phyloP scores from a whole-genome alignment of 2,329 filamentous ascomycete genomes.

The Teratosphaeria gauchensis region DNA sequence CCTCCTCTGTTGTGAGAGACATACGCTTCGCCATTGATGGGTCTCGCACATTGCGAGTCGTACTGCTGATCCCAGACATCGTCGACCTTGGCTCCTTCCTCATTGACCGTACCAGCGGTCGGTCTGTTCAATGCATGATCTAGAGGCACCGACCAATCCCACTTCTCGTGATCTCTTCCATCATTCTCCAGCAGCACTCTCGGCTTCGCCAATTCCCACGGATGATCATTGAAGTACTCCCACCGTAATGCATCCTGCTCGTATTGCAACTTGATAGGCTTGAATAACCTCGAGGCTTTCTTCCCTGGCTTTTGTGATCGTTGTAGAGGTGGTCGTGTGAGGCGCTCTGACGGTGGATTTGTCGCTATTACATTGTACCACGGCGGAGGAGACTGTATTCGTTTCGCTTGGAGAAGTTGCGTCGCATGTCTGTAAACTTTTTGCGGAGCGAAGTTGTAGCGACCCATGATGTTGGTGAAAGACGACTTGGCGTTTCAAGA shows the following conservation, averaged over 20 bases:
- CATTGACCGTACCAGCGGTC: constrained; percentile 5
- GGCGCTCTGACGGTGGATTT: constrained; percentile 50
- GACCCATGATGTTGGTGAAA: constrained; percentile 34
- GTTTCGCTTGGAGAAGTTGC: constrained; percentile 38
- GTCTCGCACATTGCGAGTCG: constrained; percentile 63
- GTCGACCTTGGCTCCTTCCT: constrained; percentile 37
- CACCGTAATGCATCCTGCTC: constrained; percentile 72
- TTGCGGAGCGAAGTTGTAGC: constrained; percentile 42
- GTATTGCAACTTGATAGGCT: constrained; percentile 67
- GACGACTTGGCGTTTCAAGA: constrained; percentile 1
- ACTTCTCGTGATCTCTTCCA: constrained; percentile 66
- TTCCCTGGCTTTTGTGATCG: constrained; percentile 42
- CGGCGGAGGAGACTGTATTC: constrained; percentile 34
- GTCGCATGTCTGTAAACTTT: constrained; percentile 45
- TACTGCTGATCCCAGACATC: constrained; percentile 23
- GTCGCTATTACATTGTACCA: constrained; percentile 50
- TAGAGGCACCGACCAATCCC: constrained; percentile 60
- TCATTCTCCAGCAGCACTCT: constrained; percentile 75
- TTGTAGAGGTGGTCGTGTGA: constrained; percentile 46
- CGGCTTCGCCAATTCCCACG: constrained; percentile 91
- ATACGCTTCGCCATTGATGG: constrained; percentile 54
- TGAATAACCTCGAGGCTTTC: constrained; percentile 68
- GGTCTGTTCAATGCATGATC: constrained; percentile 16
- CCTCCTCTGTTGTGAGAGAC: neutral
- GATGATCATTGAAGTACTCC: constrained; percentile 86